Percentiles rank a stretch among this genome's conserved stretches.
phyloP scores from a whole-genome alignment of 352 stramenopile species.

The Globisporangium apiculatum region DNA sequence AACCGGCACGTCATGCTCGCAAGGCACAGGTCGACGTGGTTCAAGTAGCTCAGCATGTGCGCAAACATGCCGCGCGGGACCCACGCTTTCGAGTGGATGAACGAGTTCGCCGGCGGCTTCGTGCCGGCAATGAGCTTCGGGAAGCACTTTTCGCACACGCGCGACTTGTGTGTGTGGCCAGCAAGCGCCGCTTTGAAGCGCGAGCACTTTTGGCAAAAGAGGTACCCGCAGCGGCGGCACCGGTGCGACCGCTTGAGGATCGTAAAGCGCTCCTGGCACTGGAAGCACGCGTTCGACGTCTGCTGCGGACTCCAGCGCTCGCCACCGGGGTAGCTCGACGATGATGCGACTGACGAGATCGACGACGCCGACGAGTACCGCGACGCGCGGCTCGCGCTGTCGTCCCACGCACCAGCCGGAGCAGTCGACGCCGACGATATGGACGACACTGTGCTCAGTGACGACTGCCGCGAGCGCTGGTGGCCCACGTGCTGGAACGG shows the following conservation, averaged over 20 bases:
- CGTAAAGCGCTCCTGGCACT: constrained; percentile 78
- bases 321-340: constrained; percentile 22
- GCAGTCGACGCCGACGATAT: constrained; percentile 7
- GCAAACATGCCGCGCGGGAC: constrained; percentile 80
- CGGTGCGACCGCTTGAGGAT: constrained; percentile 74
- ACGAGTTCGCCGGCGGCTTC: constrained; percentile 72
- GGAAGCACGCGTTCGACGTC: constrained; percentile 63
- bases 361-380: constrained; percentile 54
- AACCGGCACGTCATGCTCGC: constrained; percentile 83
- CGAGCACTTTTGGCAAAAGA: constrained; percentile 83
- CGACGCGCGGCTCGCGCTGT: constrained; percentile 44
- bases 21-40: constrained; percentile 80
- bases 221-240: constrained; percentile 69
- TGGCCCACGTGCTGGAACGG: constrained; percentile 5
- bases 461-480: constrained; percentile 37
- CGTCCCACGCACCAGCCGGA: constrained; percentile 16
- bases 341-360: constrained; percentile 22
- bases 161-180: constrained; percentile 80
- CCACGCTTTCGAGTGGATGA: constrained; percentile 84
- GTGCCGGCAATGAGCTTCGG: constrained; percentile 73
- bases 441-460: constrained; percentile 26
- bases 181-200: constrained; percentile 66
- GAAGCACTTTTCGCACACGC: constrained; percentile 81
- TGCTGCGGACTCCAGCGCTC: constrained; percentile 70
- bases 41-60: constrained; percentile 83